Evolutionary conservation across 495 filamentous ascomycete species (phyloP), one percentile per base, ranked within the genome.

Genomic region (Jackrogersella multiformis): DNA sequence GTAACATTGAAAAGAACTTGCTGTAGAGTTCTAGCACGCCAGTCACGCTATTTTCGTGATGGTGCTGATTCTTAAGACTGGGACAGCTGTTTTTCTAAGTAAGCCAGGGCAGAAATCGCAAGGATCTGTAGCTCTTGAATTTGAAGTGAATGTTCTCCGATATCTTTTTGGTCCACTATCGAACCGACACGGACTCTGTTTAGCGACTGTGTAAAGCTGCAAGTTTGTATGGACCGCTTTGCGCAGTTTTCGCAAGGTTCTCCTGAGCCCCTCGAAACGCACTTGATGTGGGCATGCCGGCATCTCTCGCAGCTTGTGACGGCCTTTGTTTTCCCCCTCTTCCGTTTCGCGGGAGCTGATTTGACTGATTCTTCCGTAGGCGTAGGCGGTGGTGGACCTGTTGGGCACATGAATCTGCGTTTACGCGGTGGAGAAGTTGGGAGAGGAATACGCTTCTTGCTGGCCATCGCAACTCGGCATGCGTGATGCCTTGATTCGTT

Each of bases 301-400:
- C 67, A 70, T 28, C 61, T 56, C 53, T 66, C 67, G 24, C 67
- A 70, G 16, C 67, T 70, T 7, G 61, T 70, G 12, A 70, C 61
- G 0, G 67, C 67, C 12, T 70, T 70, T 1, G 61, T 48, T 23
- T 46, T 53, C 0, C 67, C 52, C 8, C 44, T 57, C 12, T 58
- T 65, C 5, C 56, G 67, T 36, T 61, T 70, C 30, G 16, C 16
- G 20, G 57, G 44, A 1, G 13, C 18, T 18, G 42, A n/a, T 13
- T 48, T 36, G 2, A 30, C 4, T 18, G 52, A 8, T 16, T 48
- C 16, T 35, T 38, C 20, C 1, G 15, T 41, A 9, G 38, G 24
- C n/a, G 44, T 24, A 9, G 38, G 24, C n/a, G 44, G 28, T 3
- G 10, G 16, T 9, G 24, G 1, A 35, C 6, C n/a, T 18, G 26